These are phyloP conservation scores for Thozetella sp. DNA, from an alignment of 495 filamentous ascomycete species.

Conservation along the genomic window DNA sequence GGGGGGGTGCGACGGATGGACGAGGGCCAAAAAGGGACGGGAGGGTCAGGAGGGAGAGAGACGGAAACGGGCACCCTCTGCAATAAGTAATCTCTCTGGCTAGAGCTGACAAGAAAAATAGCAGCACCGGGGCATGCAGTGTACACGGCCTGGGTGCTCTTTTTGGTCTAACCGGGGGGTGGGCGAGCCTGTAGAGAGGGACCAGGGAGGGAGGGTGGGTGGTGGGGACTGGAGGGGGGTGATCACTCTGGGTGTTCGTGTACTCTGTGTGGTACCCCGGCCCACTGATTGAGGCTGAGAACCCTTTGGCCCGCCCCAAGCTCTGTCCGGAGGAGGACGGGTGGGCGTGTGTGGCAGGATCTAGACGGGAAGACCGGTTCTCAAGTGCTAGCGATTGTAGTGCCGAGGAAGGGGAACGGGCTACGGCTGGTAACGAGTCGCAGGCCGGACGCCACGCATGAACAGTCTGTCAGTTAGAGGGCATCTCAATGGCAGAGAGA, in stretches of 20 bases:
- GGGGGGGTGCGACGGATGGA: slow-evolving; percentile 3
- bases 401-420: too few relatives aligned
- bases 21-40: background rate
- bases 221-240: background rate
- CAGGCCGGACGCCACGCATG: too few relatives aligned
- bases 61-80: background rate
- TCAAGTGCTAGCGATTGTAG: too few relatives aligned
- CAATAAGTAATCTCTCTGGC: background rate
- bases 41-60: background rate
- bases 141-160: background rate
- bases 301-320: background rate
- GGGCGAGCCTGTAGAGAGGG: background rate
- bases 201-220: background rate
- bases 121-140: background rate
- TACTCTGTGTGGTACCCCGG: slow-evolving; percentile 1
- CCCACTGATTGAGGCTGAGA: background rate
- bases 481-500: too few relatives aligned
- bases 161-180: background rate
- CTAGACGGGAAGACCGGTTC: background rate
- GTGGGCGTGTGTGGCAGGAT: background rate
- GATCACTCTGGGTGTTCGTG: slow-evolving; percentile 1
- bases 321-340: background rate
- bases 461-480: too few relatives aligned
- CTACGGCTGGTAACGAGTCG: too few relatives aligned
- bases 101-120: background rate